Evolutionary conservation across 345 rosid species (phyloP).

Genomic region (Noccaea caerulescens): DNA sequence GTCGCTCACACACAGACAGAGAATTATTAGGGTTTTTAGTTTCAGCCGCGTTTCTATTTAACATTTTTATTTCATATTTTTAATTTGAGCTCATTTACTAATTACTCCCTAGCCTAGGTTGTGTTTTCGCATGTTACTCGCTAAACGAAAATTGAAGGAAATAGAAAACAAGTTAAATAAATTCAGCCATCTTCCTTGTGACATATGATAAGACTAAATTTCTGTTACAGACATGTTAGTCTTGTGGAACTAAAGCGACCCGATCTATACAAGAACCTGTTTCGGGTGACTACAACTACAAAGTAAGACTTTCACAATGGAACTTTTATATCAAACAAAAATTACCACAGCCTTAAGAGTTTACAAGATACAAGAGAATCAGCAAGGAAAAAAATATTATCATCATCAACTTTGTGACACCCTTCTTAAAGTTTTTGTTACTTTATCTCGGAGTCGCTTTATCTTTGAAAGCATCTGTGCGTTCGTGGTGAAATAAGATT

Average conservation of each 20-base stretch:
- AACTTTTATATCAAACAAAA: background rate
- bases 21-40: constrained; percentile 10
- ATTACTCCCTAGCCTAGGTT: no score
- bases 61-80: no score
- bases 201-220: constrained; percentile 13
- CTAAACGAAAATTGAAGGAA: background rate
- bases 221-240: constrained; percentile 34
- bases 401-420: constrained; percentile 29
- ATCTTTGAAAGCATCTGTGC: constrained; percentile 54
- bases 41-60: constrained; percentile 13
- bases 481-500: constrained; percentile 55
- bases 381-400: constrained; percentile 6
- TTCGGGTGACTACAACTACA: constrained; percentile 6
- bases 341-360: no score
- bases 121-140: background rate
- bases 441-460: constrained; percentile 62
- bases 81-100: no score
- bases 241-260: constrained; percentile 15
- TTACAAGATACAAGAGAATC: no score
- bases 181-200: constrained; percentile 10
- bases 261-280: constrained; percentile 32
- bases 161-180: background rate
- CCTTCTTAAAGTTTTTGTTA: constrained; percentile 50
- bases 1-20: background rate
- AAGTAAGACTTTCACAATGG: background rate